phyloP scores from a whole-genome alignment of 192 early-diverging fungal genomes.

The Phycomyces nitens region DNA sequence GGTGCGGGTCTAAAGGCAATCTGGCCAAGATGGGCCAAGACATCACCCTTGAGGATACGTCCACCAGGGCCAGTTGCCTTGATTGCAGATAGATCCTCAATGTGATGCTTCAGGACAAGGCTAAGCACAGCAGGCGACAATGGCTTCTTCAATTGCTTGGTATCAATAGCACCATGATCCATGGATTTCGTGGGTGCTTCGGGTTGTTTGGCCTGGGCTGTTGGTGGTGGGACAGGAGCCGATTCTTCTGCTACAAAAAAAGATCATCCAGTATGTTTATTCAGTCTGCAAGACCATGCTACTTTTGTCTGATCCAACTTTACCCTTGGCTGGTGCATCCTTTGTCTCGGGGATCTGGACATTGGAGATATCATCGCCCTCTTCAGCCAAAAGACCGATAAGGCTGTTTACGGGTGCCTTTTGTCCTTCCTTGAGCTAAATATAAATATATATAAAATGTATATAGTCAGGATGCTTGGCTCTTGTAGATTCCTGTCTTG shows the following conservation, averaged over 20 bases:
- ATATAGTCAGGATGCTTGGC: conserved; percentile 2
- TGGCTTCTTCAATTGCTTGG: conserved; percentile 45
- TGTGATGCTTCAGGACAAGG: conserved; percentile 48
- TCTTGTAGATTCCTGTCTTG: no score
- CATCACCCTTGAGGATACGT: conserved; percentile 74
- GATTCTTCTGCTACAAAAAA: conserved; percentile 7
- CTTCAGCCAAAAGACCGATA: conserved; percentile 85
- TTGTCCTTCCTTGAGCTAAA: conserved; percentile 53
- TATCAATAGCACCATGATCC: conserved; percentile 30
- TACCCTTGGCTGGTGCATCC: conserved; percentile 1
- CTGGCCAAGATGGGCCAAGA: conserved; percentile 60
- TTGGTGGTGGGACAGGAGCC: conserved; percentile 9
- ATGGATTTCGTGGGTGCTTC: conserved; percentile 31
- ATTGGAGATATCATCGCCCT: conserved; percentile 78
- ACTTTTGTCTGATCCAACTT: no score
- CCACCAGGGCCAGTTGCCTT: conserved; percentile 65
- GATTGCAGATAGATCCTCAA: conserved; percentile 45
- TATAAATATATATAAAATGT: neutral
- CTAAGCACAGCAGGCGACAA: conserved; percentile 50
- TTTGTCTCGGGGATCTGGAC: conserved; percentile 59
- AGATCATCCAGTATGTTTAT: conserved; percentile 2
- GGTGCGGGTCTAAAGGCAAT: conserved; percentile 50
- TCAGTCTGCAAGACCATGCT: conserved; percentile 24
- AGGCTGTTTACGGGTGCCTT: conserved; percentile 74
- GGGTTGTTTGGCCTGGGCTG: conserved; percentile 14